Conservation (phyloP, 2,329 filamentous ascomycete genomes). For the Stromatinia cepivora region DNA sequence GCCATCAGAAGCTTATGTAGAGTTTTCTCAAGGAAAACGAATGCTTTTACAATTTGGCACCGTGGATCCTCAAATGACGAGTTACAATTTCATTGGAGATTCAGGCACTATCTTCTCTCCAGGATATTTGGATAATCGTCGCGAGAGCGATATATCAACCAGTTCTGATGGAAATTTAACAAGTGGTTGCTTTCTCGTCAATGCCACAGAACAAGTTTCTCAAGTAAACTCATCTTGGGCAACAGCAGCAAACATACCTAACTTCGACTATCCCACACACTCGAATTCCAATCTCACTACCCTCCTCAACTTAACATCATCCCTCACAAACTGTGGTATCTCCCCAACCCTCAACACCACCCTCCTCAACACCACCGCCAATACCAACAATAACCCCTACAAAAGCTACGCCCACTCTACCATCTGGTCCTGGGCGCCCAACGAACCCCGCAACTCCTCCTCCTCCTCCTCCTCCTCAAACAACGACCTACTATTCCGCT, state of each 20-base stretch:
- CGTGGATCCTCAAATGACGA: conserved; percentile 56
- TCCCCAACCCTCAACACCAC: conserved; percentile 59
- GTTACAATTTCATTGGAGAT: conserved; percentile 57
- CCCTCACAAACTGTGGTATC: conserved; percentile 57
- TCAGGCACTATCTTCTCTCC: conserved; percentile 51
- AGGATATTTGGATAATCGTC: conserved; percentile 46
- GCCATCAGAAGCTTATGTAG: conserved; percentile 61
- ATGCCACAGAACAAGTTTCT: conserved; percentile 45
- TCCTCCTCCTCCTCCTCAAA: conserved; percentile 40
- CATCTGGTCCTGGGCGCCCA: conserved; percentile 61
- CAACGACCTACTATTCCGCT: conserved; percentile 47
- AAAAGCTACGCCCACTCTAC: conserved; percentile 49
- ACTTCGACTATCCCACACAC: conserved; percentile 37
- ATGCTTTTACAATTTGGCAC: conserved; percentile 56
- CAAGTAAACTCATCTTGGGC: conserved; percentile 56
- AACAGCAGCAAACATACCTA: conserved; percentile 38
- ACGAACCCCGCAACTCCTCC: conserved; percentile 51
- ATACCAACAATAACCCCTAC: conserved; percentile 50
- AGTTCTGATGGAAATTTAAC: conserved; percentile 46
- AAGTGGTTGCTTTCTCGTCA: conserved; percentile 55
- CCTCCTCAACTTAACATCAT: conserved; percentile 42
- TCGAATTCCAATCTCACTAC: conserved; percentile 37
- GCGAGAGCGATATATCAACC: conserved; percentile 39
- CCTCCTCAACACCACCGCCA: conserved; percentile 52
- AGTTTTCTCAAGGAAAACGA: conserved; percentile 54